Base-by-base conservation (phyloP, 2,329 filamentous ascomycete species). In the Botryotinia globosa region DNA sequence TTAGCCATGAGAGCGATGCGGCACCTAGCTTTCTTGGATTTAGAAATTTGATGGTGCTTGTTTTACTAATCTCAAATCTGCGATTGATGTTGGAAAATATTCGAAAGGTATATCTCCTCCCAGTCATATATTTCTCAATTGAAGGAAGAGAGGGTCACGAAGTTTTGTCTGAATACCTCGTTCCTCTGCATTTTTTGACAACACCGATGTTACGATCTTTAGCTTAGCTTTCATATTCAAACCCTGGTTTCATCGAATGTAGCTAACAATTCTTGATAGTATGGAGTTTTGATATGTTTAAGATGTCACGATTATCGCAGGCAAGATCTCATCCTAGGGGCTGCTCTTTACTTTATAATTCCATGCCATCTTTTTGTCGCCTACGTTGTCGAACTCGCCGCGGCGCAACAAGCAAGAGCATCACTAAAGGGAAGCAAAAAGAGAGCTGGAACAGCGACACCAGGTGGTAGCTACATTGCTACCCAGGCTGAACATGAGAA, bases 1-100 rank as follows among this genome's bases (percentile, higher is more conserved):
- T 98, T 65, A 97, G 94, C 83, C 92, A 94, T 79, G 96, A 98
- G 81, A 88, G 93, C 2, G 83, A 88, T 63, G 85, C 65, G 22
- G 85, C 90, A 3, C 93, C 94, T 34, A 97, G 93, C 81, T 98
- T 98, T 80, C 84, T 97, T 25, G 96, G 96, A 0, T 98, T 99
- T 81, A 87, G 95, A 74, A 99, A 99, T 81, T 87, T 99, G 75
- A 97, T 98, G 93, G 92, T 97, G 56, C 91, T 98, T 79, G 93
- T 98, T 54, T 84, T 97, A 74, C 90, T 98, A 79, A 94, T 95
- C 67, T 96, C 94, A 79, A 99, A 99, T 81, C 83, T 99, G 69
- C 91, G 96, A 76, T 86, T 99, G 79, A 93, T 98, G 84, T 94
- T 99, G 80, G 96, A 98, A 83, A 99, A 99, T 81, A 71, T 72